A percentile compares a stretch with the other conserved stretches of the same genome.
These are phyloP conservation scores for Butyriboletus loyo DNA, from an alignment of 768 basidiomycete species.

Conservation along the genomic window DNA sequence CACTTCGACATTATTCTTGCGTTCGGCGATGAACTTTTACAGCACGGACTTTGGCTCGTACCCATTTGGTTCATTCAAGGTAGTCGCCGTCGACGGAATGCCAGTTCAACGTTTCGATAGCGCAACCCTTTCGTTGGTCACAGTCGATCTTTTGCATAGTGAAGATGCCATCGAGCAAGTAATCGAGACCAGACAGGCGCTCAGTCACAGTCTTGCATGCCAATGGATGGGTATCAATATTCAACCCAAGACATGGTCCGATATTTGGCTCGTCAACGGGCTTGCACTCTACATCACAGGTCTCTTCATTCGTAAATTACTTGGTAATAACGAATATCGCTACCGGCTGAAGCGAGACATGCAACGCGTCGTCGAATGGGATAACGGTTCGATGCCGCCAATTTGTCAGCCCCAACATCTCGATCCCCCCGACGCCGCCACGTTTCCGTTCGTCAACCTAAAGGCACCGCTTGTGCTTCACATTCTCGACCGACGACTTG, in stretches of 20 bases:
- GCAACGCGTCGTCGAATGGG: conserved; percentile 84
- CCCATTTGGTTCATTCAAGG: conserved; percentile 91
- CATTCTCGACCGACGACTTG: conserved; percentile 89
- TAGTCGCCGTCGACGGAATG: conserved; percentile 91
- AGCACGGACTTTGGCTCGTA: conserved; percentile 92
- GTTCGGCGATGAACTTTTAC: conserved; percentile 90
- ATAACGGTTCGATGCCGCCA: conserved; percentile 86
- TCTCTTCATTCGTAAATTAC: conserved; percentile 77
- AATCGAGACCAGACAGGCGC: conserved; percentile 80
- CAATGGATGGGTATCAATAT: conserved; percentile 99
- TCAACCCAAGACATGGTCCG: conserved; percentile 88
- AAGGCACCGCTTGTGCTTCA: conserved; percentile 96
- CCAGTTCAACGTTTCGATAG: conserved; percentile 79
- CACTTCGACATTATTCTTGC: conserved; percentile 71
- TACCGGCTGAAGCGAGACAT: conserved; percentile 96
- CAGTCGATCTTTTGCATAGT: conserved; percentile 79
- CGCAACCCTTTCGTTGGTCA: conserved; percentile 77
- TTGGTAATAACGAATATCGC: conserved; percentile 97
- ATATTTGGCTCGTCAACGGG: conserved; percentile 96
- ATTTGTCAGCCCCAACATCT: conserved; percentile 86
- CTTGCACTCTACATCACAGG: conserved; percentile 88
- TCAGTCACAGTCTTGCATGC: conserved; percentile 86
- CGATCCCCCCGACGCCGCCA: conserved; percentile 79
- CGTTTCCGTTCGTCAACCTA: conserved; percentile 86
- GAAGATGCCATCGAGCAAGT: conserved; percentile 92